Percentiles rank a stretch among this genome's conserved stretches.
Conservation (phyloP, 495 filamentous ascomycete species). For the Bathelium albidoporum region DNA sequence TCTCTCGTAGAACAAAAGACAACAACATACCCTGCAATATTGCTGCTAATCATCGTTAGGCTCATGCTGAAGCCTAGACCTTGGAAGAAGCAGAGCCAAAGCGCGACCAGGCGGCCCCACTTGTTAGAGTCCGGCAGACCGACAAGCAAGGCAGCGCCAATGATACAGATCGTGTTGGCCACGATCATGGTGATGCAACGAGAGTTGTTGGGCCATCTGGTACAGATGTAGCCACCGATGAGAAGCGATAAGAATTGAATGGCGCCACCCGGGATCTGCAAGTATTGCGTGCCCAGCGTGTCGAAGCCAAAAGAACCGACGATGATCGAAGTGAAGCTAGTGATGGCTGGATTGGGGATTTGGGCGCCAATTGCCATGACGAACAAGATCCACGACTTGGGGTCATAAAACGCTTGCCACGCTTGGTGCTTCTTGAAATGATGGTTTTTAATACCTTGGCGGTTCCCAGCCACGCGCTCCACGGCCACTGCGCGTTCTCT, state of each 20-base stretch:
- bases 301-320: slow-evolving; percentile 45
- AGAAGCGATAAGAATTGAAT: slow-evolving; percentile 34
- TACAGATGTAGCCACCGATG: slow-evolving; percentile 29
- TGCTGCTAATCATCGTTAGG: slow-evolving; percentile 29
- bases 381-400: slow-evolving; percentile 40
- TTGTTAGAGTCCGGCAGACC: slow-evolving; percentile 37
- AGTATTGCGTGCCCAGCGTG: slow-evolving; percentile 44
- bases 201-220: slow-evolving; percentile 30
- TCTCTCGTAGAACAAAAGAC: not conserved
- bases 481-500: slow-evolving; percentile 35
- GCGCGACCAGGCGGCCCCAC: slow-evolving; percentile 45
- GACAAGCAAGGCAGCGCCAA: slow-evolving; percentile 26
- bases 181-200: slow-evolving; percentile 34
- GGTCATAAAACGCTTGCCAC: slow-evolving; percentile 38
- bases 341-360: slow-evolving; percentile 24
- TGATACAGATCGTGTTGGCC: slow-evolving; percentile 34
- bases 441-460: slow-evolving; percentile 38
- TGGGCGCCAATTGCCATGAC: slow-evolving; percentile 24
- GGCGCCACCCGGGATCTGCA: slow-evolving; percentile 38
- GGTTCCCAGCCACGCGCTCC: slow-evolving; percentile 35
- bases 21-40: slow-evolving; percentile 40
- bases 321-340: slow-evolving; percentile 33
- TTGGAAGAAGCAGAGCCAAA: slow-evolving; percentile 33
- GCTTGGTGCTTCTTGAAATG: slow-evolving; percentile 42
- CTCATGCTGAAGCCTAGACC: slow-evolving; percentile 36